Base-by-base conservation (phyloP, 2,329 filamentous ascomycete species). In the Ophiostoma perfectum region DNA sequence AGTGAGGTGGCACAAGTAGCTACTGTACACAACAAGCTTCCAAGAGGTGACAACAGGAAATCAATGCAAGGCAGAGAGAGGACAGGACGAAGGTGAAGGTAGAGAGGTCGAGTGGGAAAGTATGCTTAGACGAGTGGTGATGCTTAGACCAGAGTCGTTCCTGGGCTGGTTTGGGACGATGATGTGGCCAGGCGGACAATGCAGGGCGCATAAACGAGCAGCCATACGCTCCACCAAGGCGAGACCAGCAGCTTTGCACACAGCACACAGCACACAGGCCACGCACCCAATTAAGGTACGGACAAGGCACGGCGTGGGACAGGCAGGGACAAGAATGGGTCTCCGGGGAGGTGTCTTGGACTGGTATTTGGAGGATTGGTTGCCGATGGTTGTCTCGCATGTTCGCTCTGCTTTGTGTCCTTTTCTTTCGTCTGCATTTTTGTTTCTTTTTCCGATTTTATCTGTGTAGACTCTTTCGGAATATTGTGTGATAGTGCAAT, bases 221-320 rank as follows among this genome's bases (percentile, higher is more conserved):
- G 11, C 9, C n/a, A 18, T n/a, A 27, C n/a, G 38, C 55, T 60
- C 55, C 55, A 60, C 55, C 55, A 60, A 55, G 55, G 27, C 55
- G 55, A 60, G 55, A 60, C 55, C 55, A 18, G 27, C 55, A 18
- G 38, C 27, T 38, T 14, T 60, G 55, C 11, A 27, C 49, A 55
- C 27, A 60, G 55, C 11, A 27, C 49, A 55, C 27, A 60, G 27
- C 55, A 60, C 55, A 55, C 49, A 55, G 49, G 49, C 49, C 49
- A 55, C 49, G 49, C 49, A 55, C 49, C 27, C 49, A 55, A 55
- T 27, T 16, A 55, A 55, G 18, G 18, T 55, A 55, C 27, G 55
- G 55, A 38, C 55, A 38, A 60, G 55, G 55, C 55, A 60, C 55
- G 55, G 55, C 55, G 55, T 60, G 7, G 55, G 55, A 60, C 55